These are phyloP conservation scores for Suhomyces choctaworum DNA, from an alignment of 1,139 yeast species.

Conservation along the genomic window DNA sequence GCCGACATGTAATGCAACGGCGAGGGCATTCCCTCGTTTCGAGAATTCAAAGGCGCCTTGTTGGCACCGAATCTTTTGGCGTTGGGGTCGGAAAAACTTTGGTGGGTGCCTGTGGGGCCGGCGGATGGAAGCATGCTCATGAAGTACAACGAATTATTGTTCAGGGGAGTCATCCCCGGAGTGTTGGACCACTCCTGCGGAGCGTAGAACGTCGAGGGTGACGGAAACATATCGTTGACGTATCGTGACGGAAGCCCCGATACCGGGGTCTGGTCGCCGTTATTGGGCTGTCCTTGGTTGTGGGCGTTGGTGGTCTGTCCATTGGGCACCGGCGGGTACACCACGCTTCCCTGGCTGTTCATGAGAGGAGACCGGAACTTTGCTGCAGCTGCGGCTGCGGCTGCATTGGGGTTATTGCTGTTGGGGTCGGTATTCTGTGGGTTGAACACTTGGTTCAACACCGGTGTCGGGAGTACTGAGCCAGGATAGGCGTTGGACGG, in stretches of 20 bases:
- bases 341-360: conserved; percentile 5
- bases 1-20: conserved; percentile 18
- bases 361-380: conserved; percentile 5
- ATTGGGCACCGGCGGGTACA: conserved; percentile 2
- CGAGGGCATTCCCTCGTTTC: conserved; percentile 16
- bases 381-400: conserved; percentile 1
- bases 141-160: conserved; percentile 18
- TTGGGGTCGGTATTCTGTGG: conserved; percentile 14
- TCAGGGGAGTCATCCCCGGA: conserved; percentile 35
- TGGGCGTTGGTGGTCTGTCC: conserved; percentile 1
- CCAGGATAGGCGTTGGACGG: conserved; percentile 25
- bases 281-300: conserved; percentile 9
- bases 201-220: conserved; percentile 52
- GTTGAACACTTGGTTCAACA: conserved; percentile 37
- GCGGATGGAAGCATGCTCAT: conserved; percentile 21
- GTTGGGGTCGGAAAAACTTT: conserved; percentile 5
- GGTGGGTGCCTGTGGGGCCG: conserved; percentile 13
- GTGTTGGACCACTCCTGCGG: conserved; percentile 47
- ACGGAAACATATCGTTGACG: conserved; percentile 56
- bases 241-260: conserved; percentile 53
- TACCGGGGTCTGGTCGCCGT: conserved; percentile 52
- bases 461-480: conserved; percentile 38
- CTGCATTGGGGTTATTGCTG: conserved; percentile 3
- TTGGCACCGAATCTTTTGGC: conserved; percentile 2
- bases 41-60: conserved; percentile 3